These are phyloP conservation scores for Sanghuangporus sanghuang DNA, from an alignment of 1,284 basidiomycete genomes.

Conservation along the genomic window DNA sequence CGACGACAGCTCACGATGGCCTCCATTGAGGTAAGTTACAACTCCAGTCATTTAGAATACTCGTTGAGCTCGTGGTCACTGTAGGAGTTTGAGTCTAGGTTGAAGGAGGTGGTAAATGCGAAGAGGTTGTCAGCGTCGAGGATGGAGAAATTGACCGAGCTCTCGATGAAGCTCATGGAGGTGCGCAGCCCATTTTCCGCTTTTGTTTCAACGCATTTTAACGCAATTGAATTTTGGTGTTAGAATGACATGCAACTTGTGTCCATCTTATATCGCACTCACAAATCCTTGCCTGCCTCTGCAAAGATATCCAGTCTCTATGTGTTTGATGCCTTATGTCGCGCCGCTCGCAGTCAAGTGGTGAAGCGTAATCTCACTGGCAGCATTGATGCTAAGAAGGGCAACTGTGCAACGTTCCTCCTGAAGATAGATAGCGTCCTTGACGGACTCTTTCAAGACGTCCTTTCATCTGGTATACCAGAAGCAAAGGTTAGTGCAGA, in stretches of 20 bases:
- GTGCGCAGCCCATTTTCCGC: conserved; percentile 36
- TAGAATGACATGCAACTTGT: conserved; percentile 83
- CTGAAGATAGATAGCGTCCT: conserved; percentile 82
- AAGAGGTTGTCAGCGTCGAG: conserved; percentile 83
- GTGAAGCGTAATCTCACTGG: conserved; percentile 59
- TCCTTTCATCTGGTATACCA: conserved; percentile 52
- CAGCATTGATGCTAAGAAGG: conserved; percentile 50
- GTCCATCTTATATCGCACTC: conserved; percentile 78
- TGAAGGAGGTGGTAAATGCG: conserved; percentile 75
- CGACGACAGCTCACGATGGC: background rate
- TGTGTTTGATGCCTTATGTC: conserved; percentile 83
- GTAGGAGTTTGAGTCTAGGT: conserved; percentile 66
- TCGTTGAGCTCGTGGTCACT: background rate
- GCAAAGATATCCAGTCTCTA: conserved; percentile 83
- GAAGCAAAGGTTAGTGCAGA: conserved; percentile 78
- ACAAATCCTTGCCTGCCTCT: conserved; percentile 63
- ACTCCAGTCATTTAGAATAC: background rate
- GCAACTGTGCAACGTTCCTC: conserved; percentile 78
- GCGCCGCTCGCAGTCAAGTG: conserved; percentile 68
- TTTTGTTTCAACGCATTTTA: background rate
- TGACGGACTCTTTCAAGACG: conserved; percentile 79
- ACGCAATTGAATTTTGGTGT: background rate
- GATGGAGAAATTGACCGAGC: conserved; percentile 69
- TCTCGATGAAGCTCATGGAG: conserved; percentile 68
- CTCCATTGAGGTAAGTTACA: background rate